These are phyloP conservation scores for Mallotus repandus DNA, from an alignment of 441 rosid genomes.

Conservation along the genomic window DNA sequence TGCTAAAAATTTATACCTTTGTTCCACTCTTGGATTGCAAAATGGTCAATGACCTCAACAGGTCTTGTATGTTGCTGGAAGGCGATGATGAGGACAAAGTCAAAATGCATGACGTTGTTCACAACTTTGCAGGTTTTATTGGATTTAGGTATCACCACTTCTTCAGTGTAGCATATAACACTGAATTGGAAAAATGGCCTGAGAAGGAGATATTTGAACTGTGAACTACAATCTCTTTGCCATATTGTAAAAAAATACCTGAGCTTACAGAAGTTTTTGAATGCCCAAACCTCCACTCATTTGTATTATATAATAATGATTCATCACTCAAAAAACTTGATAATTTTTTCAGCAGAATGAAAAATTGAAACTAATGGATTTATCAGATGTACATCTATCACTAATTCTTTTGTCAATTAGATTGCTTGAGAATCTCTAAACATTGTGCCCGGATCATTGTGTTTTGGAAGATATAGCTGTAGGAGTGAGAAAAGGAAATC, in stretches of 20 bases:
- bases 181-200: conserved; percentile 18
- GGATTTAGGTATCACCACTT: conserved; percentile 11
- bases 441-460: conserved; percentile 32
- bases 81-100: too few species aligned
- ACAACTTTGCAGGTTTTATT: conserved; percentile 3
- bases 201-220: not conserved
- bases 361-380: conserved; percentile 19
- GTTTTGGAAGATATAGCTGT: conserved; percentile 13
- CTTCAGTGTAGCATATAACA: not conserved
- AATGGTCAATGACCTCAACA: too few species aligned
- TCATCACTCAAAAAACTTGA: conserved; percentile 14
- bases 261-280: conserved; percentile 24
- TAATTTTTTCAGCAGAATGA: conserved; percentile 24
- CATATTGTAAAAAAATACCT: not conserved
- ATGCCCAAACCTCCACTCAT: conserved; percentile 29
- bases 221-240: conserved; percentile 15
- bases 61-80: too few species aligned
- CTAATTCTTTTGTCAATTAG: conserved; percentile 24
- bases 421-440: conserved; percentile 26
- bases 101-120: conserved; percentile 15
- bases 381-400: conserved; percentile 6
- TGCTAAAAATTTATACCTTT: too few species aligned
- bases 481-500: too few species aligned
- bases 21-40: too few species aligned
- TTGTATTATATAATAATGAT: conserved; percentile 2